Conservation (phyloP, 495 filamentous ascomycete genomes). For the Massariosphaeria phaeospora region DNA sequence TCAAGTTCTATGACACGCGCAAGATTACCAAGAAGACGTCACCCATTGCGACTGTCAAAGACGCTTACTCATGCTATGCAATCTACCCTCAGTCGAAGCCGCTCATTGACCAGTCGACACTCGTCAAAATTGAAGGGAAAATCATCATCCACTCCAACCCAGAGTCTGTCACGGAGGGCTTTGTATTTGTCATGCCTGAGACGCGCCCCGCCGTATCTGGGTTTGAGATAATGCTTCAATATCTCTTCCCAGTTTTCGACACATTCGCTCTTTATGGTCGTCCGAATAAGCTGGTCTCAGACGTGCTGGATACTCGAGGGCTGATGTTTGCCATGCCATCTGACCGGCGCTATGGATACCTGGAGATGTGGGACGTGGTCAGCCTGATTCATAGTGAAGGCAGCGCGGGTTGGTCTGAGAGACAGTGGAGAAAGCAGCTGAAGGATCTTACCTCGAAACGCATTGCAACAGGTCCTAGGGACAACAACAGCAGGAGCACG, state of each 20-base stretch:
- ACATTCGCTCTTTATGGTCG: constrained; percentile 89
- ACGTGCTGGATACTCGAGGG: constrained; percentile 76
- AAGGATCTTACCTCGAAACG: constrained; percentile 85
- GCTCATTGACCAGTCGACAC: constrained; percentile 86
- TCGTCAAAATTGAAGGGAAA: constrained; percentile 89
- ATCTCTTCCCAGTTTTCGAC: constrained; percentile 90
- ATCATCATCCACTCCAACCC: constrained; percentile 77
- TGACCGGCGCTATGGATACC: constrained; percentile 79
- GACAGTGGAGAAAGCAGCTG: constrained; percentile 83
- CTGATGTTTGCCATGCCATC: constrained; percentile 98
- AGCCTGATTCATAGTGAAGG: constrained; percentile 70
- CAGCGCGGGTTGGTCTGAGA: constrained; percentile 73
- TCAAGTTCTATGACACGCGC: constrained; percentile 87
- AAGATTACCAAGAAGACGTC: constrained; percentile 88
- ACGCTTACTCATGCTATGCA: constrained; percentile 88
- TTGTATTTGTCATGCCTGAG: constrained; percentile 98
- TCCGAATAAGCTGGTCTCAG: constrained; percentile 79
- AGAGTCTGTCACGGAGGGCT: constrained; percentile 74
- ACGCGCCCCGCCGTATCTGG: constrained; percentile 82
- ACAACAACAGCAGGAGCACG: constrained; percentile 47
- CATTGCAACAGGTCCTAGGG: constrained; percentile 46
- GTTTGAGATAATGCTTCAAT: constrained; percentile 95
- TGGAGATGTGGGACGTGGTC: constrained; percentile 82
- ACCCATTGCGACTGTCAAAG: constrained; percentile 85
- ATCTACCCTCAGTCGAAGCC: constrained; percentile 93